These are phyloP conservation scores for Clathrus columnatus DNA, from an alignment of 768 basidiomycete species.

Conservation along the genomic window DNA sequence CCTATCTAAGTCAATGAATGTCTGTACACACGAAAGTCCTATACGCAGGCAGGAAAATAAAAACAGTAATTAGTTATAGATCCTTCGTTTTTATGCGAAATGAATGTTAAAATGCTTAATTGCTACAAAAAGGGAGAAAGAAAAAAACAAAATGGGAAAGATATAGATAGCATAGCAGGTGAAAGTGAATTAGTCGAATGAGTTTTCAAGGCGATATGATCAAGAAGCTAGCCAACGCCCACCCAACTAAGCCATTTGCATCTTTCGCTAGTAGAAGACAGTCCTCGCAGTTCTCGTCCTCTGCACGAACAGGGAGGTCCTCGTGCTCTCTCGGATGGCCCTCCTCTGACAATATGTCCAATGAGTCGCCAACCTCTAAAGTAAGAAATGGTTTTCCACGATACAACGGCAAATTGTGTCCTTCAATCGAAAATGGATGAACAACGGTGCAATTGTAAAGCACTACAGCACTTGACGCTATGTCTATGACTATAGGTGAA, in stretches of 20 bases:
- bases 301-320: constrained; percentile 50
- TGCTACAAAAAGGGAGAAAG: background rate
- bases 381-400: constrained; percentile 71
- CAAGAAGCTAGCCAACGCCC: constrained; percentile 78
- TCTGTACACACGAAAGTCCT: background rate
- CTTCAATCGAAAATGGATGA: constrained; percentile 46
- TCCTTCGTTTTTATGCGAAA: no score
- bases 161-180: constrained; percentile 12
- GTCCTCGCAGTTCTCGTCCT: constrained; percentile 70
- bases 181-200: constrained; percentile 16
- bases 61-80: no score
- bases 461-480: background rate
- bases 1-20: background rate
- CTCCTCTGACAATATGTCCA: constrained; percentile 63
- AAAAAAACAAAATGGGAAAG: background rate
- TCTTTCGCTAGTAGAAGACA: constrained; percentile 69
- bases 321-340: constrained; percentile 71
- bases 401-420: constrained; percentile 56
- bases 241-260: constrained; percentile 48
- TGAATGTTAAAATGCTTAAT: constrained; percentile 19
- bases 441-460: constrained; percentile 57
- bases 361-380: constrained; percentile 51
- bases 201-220: constrained; percentile 45
- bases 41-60: background rate
- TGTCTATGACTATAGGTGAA: background rate